phyloP scores from a whole-genome alignment of 805 yeast genomes.

The Danielia reshetovae region DNA sequence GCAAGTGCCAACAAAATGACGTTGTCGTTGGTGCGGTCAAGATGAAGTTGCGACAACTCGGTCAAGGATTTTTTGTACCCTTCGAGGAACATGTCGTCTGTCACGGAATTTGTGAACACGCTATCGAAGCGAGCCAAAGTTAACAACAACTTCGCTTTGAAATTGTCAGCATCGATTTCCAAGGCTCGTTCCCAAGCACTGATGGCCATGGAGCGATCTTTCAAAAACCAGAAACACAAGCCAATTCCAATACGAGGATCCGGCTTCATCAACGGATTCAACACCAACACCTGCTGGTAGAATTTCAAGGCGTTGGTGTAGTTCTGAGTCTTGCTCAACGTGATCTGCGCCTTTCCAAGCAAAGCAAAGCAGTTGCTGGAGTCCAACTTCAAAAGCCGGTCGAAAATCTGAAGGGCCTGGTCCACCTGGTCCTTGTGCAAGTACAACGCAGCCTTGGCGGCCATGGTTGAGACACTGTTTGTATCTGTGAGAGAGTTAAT shows the following conservation, averaged over 20 bases:
- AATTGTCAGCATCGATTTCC: constrained; percentile 57
- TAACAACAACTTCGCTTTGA: constrained; percentile 61
- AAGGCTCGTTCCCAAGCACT: constrained; percentile 79
- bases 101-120: constrained; percentile 51
- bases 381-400: constrained; percentile 51
- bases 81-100: constrained; percentile 58
- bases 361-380: constrained; percentile 70
- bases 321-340: constrained; percentile 63
- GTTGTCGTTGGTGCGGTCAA: constrained; percentile 46
- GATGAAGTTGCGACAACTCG: constrained; percentile 36
- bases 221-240: constrained; percentile 85
- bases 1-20: constrained; percentile 65
- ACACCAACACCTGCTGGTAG: constrained; percentile 76
- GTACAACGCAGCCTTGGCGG: constrained; percentile 66
- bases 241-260: constrained; percentile 96
- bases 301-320: constrained; percentile 70
- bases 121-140: constrained; percentile 66
- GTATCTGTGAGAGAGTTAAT: constrained; percentile 12
- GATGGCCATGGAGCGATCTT: constrained; percentile 71
- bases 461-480: constrained; percentile 38
- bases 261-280: constrained; percentile 76
- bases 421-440: constrained; percentile 61
- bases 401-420: constrained; percentile 67
- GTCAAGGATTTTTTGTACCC: constrained; percentile 58
- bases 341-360: constrained; percentile 78